Percentiles rank a stretch among this genome's conserved stretches.
These are phyloP conservation scores for Cercospora sesami DNA, from an alignment of 2,329 filamentous ascomycete species.

Conservation along the genomic window DNA sequence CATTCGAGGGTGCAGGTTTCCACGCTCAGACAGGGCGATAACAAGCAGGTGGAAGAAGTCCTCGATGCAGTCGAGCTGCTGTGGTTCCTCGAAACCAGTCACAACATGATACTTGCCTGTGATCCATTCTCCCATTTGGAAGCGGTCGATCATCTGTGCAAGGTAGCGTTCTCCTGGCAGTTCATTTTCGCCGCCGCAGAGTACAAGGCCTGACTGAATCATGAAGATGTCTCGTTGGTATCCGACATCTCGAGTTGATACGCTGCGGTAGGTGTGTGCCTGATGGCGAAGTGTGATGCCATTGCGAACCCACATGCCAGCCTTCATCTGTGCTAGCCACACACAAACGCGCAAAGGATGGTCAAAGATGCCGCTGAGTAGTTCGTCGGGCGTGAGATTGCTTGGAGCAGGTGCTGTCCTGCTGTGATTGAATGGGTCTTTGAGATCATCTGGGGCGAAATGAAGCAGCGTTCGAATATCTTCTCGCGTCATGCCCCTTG, in stretches of 20 bases:
- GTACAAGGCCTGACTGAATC: constrained; percentile 83
- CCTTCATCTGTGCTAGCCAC: constrained; percentile 97
- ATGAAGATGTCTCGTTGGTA: constrained; percentile 95
- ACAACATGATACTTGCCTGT: constrained; percentile 75
- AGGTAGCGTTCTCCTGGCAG: constrained; percentile 59
- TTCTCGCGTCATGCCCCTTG: constrained; percentile 69
- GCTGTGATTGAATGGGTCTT: constrained; percentile 41
- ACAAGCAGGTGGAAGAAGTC: constrained; percentile 95
- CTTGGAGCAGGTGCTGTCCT: constrained; percentile 26
- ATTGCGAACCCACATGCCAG: constrained; percentile 97
- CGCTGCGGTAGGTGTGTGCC: constrained; percentile 87
- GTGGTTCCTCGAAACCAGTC: constrained; percentile 76
- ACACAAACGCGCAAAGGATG: constrained; percentile 90
- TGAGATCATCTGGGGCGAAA: constrained; percentile 71
- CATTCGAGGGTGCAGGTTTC: constrained; percentile 69
- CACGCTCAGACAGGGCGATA: constrained; percentile 84
- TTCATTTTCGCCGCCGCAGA: constrained; percentile 72
- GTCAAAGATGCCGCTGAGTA: constrained; percentile 66
- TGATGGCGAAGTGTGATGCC: constrained; percentile 94
- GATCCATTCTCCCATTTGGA: constrained; percentile 84
- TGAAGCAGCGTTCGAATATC: constrained; percentile 68
- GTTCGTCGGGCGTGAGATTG: constrained; percentile 32
- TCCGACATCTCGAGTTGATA: constrained; percentile 84
- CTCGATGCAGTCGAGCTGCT: constrained; percentile 90
- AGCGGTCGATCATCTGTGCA: constrained; percentile 87